These are phyloP conservation scores for Melampsora larici-populina DNA, from an alignment of 1,284 basidiomycete genomes.

Conservation along the genomic window DNA sequence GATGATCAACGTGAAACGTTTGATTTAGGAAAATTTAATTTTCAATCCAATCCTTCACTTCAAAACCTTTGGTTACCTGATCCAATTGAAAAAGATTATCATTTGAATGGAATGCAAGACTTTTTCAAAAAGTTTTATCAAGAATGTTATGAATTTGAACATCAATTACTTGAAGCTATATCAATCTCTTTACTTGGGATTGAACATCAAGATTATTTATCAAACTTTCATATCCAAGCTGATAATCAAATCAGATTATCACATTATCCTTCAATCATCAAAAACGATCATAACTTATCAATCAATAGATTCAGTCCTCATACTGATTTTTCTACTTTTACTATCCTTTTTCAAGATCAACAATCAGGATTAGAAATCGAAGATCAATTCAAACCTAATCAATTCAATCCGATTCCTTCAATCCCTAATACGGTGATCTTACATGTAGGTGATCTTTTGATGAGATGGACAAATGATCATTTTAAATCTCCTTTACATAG, in stretches of 20 bases:
- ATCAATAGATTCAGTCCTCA: constrained; percentile 61
- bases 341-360: constrained; percentile 63
- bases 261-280: constrained; percentile 59
- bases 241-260: constrained; percentile 64
- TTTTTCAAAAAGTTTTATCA: constrained; percentile 60
- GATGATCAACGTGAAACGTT: constrained; percentile 63
- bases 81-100: constrained; percentile 46
- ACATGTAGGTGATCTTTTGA: constrained; percentile 64
- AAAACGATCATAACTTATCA: constrained; percentile 53
- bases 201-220: constrained; percentile 58
- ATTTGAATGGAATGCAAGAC: constrained; percentile 61
- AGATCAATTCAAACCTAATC: constrained; percentile 58
- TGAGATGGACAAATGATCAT: constrained; percentile 65
- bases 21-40: constrained; percentile 56
- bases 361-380: constrained; percentile 65
- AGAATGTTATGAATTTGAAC: constrained; percentile 58
- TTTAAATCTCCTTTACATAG: constrained; percentile 64
- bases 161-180: constrained; percentile 59
- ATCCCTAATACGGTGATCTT: constrained; percentile 61
- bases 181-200: constrained; percentile 58
- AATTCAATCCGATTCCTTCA: constrained; percentile 59
- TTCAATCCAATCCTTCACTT: neutral
- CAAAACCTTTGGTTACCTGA: constrained; percentile 64
- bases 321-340: constrained; percentile 63
- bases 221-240: constrained; percentile 56